Evolutionary conservation across 192 early-diverging fungal genomes (phyloP), one percentile per base, ranked within the genome.

Genomic region (Gryganskiella cystojenkinii): DNA sequence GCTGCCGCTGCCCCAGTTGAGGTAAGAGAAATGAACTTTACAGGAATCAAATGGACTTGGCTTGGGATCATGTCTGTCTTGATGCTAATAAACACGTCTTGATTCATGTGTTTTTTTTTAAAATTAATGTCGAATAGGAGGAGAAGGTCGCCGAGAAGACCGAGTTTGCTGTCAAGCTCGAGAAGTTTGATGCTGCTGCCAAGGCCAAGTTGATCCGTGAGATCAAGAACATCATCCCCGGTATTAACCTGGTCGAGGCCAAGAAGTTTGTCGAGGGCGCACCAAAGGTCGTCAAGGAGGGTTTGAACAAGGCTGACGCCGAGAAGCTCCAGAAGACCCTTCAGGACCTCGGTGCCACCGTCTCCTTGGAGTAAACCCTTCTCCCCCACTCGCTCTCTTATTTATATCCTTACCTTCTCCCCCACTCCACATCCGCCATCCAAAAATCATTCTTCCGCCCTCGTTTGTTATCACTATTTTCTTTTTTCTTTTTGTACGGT

Each of bases 181-280:
- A 96, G 64, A 96, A 95, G 91, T 92, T 97, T 63, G 95, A 98
- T 70, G 91, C 95, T 25, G 90, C 92, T 25, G 83, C 93, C 61
- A 99, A 99, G 85, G 95, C 98, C 68, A 99, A 99, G 89, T 90
- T 99, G 51, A 99, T 99, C 70, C 91, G 94, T 81, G 98, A 99
- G 85, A 95, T 99, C 67, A 98, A 98, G 89, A 92, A 89, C 79
- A 76, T 99, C 64, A 80, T 95, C 7, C 95, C 95, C 22, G 95
- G 95, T 57, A 92, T 95, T 65, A 98, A 95, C 87, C 83, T 99
- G 83, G 95, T 99, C 22, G 98, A 97, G 75, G 98, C 98, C 74
- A 99, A 99, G 89, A 99, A 99, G 88, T 98, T 99, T 85, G 96
- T 98, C 30, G 98, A 99, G 85, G 87, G 93, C 67, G 95, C 89